Percentiles rank a stretch among this genome's conserved stretches.
Conservation (phyloP, 2,329 filamentous ascomycete species). For the Nannizziopsis arthrosporioides region DNA sequence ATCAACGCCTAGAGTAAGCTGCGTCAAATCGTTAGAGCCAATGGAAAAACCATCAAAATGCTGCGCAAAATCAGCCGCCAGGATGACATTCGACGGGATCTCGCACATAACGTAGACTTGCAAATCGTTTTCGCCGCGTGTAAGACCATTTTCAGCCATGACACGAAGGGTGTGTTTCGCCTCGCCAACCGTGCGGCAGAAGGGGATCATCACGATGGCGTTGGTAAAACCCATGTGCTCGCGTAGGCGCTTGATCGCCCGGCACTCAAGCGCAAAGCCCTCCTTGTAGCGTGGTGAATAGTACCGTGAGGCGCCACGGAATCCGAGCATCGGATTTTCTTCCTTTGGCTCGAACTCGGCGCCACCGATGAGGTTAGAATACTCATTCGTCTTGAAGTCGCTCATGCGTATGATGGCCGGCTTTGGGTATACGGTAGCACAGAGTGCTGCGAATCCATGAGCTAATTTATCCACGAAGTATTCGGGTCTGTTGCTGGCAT, state of each 20-base stretch:
- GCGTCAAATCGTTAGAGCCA: conserved; percentile 33
- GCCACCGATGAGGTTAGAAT: conserved; percentile 27
- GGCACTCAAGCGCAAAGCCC: conserved; percentile 32
- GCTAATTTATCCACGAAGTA: conserved; percentile 1
- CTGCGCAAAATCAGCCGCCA: conserved; percentile 27
- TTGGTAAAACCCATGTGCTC: conserved; percentile 4
- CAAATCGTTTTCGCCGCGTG: conserved; percentile 26
- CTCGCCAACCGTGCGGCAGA: conserved; percentile 29
- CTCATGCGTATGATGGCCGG: conserved; percentile 4
- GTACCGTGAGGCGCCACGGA: conserved; percentile 34
- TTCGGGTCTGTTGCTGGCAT: not conserved
- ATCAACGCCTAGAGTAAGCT: conserved; percentile 32
- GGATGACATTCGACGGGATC: conserved; percentile 33
- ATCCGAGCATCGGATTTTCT: conserved; percentile 35
- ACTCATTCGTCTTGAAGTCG: conserved; percentile 6
- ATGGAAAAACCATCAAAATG: conserved; percentile 35
- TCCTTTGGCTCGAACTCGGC: conserved; percentile 31
- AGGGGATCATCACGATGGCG: conserved; percentile 14
- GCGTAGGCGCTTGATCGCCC: conserved; percentile 29
- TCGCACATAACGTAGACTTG: conserved; percentile 35
- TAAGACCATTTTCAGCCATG: conserved; percentile 32
- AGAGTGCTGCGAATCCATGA: not conserved
- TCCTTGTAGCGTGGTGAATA: conserved; percentile 32
- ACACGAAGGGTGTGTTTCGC: conserved; percentile 26
- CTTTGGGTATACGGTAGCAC: not conserved